These are phyloP conservation scores for Clarireedia monteithiana DNA, from an alignment of 2,329 filamentous ascomycete species.

Conservation along the genomic window DNA sequence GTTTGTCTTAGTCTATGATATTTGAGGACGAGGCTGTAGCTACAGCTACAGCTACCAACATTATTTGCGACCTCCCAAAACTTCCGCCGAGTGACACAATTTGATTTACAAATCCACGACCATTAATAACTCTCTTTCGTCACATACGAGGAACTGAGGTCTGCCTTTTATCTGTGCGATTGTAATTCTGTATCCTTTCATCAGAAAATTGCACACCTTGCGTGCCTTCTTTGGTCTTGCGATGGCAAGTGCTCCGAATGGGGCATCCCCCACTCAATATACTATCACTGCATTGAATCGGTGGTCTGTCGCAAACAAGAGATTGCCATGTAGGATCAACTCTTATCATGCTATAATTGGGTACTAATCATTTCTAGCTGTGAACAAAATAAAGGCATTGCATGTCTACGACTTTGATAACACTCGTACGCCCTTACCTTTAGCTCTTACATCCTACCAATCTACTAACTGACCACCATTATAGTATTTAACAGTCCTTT, in stretches of 20 bases:
- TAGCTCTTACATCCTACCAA: background rate
- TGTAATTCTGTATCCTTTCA: background rate
- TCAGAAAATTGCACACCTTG: too few relatives aligned
- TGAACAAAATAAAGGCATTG: conserved; percentile 65
- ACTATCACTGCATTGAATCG: conserved; percentile 72
- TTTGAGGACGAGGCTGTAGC: background rate
- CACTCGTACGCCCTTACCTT: conserved; percentile 53
- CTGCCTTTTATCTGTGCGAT: background rate
- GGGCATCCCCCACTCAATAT: conserved; percentile 15
- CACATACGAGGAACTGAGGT: too few relatives aligned
- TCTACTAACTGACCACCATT: background rate
- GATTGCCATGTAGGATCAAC: conserved; percentile 52
- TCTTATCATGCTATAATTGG: background rate
- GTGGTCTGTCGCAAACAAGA: conserved; percentile 73
- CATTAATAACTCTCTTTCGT: background rate
- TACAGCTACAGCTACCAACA: background rate
- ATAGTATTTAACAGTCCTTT: conserved; percentile 84
- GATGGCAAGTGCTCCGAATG: conserved; percentile 16
- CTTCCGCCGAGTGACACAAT: too few relatives aligned
- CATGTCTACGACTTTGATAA: conserved; percentile 99
- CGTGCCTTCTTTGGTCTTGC: conserved; percentile 10
- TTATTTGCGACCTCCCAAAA: background rate
- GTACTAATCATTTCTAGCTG: conserved; percentile 34
- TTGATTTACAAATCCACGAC: too few relatives aligned
- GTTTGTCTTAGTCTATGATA: background rate